Percentiles rank a stretch among this genome's conserved stretches.
phyloP scores from a whole-genome alignment of 148 eudicot genomes.

The Suaeda aralocaspica region DNA sequence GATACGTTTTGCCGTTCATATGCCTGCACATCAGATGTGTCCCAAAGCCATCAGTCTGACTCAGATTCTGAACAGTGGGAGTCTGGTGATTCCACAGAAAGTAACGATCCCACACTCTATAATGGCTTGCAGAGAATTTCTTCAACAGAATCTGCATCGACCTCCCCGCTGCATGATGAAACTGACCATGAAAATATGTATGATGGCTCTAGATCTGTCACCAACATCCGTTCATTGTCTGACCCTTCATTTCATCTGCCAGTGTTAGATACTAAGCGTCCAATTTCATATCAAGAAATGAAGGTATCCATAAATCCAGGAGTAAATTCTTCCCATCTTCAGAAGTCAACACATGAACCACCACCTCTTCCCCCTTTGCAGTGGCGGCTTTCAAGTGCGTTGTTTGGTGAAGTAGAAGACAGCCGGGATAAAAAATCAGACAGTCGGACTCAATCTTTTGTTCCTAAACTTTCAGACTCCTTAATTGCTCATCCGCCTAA shows the following conservation, averaged over 20 bases:
- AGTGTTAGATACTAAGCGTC: slow-evolving; percentile 39
- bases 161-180: slow-evolving; percentile 40
- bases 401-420: slow-evolving; percentile 31
- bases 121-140: slow-evolving; percentile 50
- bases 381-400: slow-evolving; percentile 54
- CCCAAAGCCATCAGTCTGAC: slow-evolving; percentile 54
- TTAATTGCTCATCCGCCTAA: slow-evolving; percentile 35
- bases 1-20: slow-evolving; percentile 88
- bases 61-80: slow-evolving; percentile 91
- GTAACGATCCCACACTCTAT: slow-evolving; percentile 43
- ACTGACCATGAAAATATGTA: slow-evolving; percentile 18
- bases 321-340: slow-evolving; percentile 27
- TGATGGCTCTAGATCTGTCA: slow-evolving; percentile 22
- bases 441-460: slow-evolving; percentile 27
- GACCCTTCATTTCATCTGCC: slow-evolving; percentile 42
- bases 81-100: slow-evolving; percentile 48
- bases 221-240: slow-evolving; percentile 26
- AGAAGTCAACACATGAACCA: slow-evolving; percentile 44
- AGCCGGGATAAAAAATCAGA: slow-evolving; percentile 22
- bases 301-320: slow-evolving; percentile 25
- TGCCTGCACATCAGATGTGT: slow-evolving; percentile 68
- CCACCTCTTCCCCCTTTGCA: slow-evolving; percentile 93
- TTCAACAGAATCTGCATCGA: slow-evolving; percentile 57
- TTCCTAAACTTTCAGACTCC: slow-evolving; percentile 30
- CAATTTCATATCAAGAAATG: slow-evolving; percentile 40